phyloP scores from a whole-genome alignment of 2,329 filamentous ascomycete species.

The Peltaster fructicola region DNA sequence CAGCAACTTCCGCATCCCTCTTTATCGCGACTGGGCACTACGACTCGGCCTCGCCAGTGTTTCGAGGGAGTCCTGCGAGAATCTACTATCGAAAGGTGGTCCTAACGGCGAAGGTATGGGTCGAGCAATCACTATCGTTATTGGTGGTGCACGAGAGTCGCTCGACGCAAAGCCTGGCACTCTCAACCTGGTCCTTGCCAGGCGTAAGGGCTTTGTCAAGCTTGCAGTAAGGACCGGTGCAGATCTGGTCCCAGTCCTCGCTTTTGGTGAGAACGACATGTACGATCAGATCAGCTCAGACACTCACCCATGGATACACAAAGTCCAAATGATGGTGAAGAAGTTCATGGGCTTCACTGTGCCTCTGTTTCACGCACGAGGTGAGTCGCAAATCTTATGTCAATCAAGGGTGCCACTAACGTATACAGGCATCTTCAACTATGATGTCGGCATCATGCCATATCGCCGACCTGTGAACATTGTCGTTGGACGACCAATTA shows the following conservation, averaged over 20 bases:
- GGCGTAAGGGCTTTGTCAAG: conserved; percentile 85
- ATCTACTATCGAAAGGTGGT: conserved; percentile 66
- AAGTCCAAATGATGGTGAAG: conserved; percentile 68
- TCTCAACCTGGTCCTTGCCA: conserved; percentile 60
- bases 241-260: conserved; percentile 78
- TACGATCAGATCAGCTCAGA: conserved; percentile 76
- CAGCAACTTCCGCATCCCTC: conserved; percentile 80
- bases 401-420: conserved; percentile 2
- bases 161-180: conserved; percentile 69
- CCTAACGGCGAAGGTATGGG: conserved; percentile 68
- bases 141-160: conserved; percentile 82
- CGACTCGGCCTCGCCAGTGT: conserved; percentile 77
- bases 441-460: conserved; percentile 91
- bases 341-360: conserved; percentile 81
- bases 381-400: conserved; percentile 3
- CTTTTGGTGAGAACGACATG: conserved; percentile 88
- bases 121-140: conserved; percentile 87
- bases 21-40: conserved; percentile 90
- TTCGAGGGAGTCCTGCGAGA: conserved; percentile 79
- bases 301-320: conserved; percentile 62
- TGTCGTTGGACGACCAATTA: conserved; percentile 70
- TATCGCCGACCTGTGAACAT: conserved; percentile 77
- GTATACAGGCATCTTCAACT: conserved; percentile 67
- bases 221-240: conserved; percentile 83
- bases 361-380: conserved; percentile 68